These are phyloP conservation scores for Hordeum pubiflorum DNA, from an alignment of 202 grass and related monocot species.

Conservation along the genomic window DNA sequence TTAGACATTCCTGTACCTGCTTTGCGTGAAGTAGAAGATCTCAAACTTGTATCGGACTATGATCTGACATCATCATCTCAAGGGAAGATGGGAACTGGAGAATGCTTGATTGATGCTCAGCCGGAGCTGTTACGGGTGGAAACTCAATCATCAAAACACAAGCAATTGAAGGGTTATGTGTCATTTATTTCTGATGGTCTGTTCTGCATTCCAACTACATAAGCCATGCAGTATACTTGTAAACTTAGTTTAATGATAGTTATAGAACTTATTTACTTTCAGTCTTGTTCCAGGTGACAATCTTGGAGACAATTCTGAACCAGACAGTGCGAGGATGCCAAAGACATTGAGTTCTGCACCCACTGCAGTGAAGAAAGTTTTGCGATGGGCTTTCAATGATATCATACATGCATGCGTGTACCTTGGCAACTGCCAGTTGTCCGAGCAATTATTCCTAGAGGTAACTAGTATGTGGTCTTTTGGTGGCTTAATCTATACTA, in stretches of 20 bases:
- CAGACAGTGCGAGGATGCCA: conserved; percentile 24
- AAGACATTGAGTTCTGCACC: conserved; percentile 26
- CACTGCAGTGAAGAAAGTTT: conserved; percentile 29
- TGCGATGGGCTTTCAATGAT: conserved; percentile 85
- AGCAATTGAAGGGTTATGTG: conserved; percentile 24
- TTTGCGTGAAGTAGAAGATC: conserved; percentile 31
- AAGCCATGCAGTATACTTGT: not conserved
- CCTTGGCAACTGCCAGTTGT: conserved; percentile 39
- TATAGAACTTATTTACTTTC: conserved; percentile 34
- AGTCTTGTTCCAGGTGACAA: conserved; percentile 24
- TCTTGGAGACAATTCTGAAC: conserved; percentile 25
- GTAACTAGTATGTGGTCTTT: conserved; percentile 31
- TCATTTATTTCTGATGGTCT: conserved; percentile 25
- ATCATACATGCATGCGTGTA: conserved; percentile 53
- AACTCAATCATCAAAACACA: conserved; percentile 21
- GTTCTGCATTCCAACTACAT: conserved; percentile 19
- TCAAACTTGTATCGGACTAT: conserved; percentile 24
- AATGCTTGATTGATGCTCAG: conserved; percentile 17
- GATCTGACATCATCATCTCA: conserved; percentile 24
- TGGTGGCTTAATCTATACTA: not conserved
- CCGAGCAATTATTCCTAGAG: conserved; percentile 77
- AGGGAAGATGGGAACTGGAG: conserved; percentile 9
- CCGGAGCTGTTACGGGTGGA: conserved; percentile 16
- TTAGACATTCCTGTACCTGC: conserved; percentile 82
- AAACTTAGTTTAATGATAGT: not conserved